Conservation (phyloP, 805 yeast genomes). For the Tetrapisispora arboricola region DNA sequence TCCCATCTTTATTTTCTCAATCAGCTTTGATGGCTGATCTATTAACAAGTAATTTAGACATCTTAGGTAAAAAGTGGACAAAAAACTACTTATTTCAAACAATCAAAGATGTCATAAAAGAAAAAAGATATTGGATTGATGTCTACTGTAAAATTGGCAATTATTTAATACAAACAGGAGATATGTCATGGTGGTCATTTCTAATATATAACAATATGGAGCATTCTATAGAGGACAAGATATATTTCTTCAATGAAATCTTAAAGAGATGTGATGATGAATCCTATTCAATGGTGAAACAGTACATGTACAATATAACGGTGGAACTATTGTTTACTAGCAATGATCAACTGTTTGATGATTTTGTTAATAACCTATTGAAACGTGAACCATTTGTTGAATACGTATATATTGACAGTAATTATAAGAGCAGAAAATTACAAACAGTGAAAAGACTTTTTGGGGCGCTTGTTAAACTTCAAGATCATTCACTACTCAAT, state of each 20-base stretch:
- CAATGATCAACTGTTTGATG: conserved; percentile 6
- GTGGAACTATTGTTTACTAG: conserved; percentile 7
- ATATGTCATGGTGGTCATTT: conserved; percentile 27
- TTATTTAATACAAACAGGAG: conserved; percentile 12
- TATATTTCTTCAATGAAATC: conserved; percentile 14
- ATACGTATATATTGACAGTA: conserved; percentile 1
- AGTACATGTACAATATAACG: conserved; percentile 12
- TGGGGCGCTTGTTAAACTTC: conserved; percentile 7
- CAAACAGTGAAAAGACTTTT: conserved; percentile 10
- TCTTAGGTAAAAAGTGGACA: conserved; percentile 15
- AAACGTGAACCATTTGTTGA: conserved; percentile 10
- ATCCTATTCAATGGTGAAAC: conserved; percentile 15
- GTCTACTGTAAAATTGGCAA: conserved; percentile 19
- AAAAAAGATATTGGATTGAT: conserved; percentile 13
- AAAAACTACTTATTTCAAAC: conserved; percentile 16
- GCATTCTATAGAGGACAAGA: conserved; percentile 5
- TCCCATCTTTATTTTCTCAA: background rate
- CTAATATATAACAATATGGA: conserved; percentile 17
- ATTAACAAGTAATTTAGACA: background rate
- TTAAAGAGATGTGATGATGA: conserved; percentile 16
- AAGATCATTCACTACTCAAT: conserved; percentile 9
- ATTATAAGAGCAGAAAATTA: conserved; percentile 3
- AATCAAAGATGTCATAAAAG: conserved; percentile 10
- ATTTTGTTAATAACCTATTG: conserved; percentile 12
- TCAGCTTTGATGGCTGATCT: background rate